phyloP scores from a whole-genome alignment of 345 rosid species.

The Populus simonii region DNA sequence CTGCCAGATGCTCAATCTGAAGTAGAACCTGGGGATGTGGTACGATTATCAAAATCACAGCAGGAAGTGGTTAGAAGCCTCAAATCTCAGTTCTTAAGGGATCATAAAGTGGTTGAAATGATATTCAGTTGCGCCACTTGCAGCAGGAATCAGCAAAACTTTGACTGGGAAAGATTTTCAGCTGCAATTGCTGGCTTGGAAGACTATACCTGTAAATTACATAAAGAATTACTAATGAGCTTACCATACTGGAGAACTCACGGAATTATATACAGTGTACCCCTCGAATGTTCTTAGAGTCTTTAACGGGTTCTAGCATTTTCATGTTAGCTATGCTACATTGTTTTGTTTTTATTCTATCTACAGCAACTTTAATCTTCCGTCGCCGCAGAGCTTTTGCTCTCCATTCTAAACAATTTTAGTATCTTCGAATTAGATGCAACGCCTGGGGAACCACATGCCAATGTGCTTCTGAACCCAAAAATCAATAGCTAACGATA shows the following conservation, averaged over 20 bases:
- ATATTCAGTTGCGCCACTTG: conserved; percentile 19
- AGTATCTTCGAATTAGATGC: not conserved
- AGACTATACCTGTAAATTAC: conserved; percentile 43
- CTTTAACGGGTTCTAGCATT: not conserved
- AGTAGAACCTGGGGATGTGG: conserved; percentile 18
- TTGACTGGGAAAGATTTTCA: conserved; percentile 41
- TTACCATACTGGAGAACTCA: conserved; percentile 60
- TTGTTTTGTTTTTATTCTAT: not conserved
- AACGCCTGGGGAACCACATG: not conserved
- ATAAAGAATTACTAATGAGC: conserved; percentile 41
- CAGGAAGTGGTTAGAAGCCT: conserved; percentile 32
- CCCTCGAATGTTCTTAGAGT: not conserved
- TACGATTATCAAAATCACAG: conserved; percentile 41
- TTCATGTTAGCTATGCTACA: not conserved
- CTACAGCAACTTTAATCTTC: too few species aligned
- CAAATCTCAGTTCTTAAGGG: conserved; percentile 38
- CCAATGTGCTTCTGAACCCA: not conserved
- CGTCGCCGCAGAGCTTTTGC: too few species aligned
- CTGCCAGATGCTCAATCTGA: conserved; percentile 8
- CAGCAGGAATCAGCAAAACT: conserved; percentile 12
- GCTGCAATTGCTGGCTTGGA: conserved; percentile 45
- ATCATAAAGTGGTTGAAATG: conserved; percentile 33
- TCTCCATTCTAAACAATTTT: too few species aligned
- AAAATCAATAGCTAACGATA: not conserved
- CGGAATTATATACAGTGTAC: conserved; percentile 34